Evolutionary conservation across 2,329 filamentous ascomycete genomes (phyloP), one percentile per base, ranked within the genome.

Genomic region (Sarocladium kiliense): DNA sequence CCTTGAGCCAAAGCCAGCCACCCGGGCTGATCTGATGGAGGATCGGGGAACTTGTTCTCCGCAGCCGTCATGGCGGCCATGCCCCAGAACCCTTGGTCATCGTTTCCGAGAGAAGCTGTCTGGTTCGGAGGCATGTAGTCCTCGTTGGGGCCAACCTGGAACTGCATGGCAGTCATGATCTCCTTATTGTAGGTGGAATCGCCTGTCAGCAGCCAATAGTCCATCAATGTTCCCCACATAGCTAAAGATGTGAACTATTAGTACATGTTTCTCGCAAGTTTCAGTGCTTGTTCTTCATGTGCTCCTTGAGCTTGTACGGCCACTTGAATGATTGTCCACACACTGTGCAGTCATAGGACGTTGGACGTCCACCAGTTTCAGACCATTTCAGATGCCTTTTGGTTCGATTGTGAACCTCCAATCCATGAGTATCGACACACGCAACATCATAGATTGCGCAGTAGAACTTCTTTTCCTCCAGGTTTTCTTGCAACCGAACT

Each of bases 71-170:
- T 86, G 72, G 56, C 82, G 74, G 56, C 86, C 77, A 87, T 79
- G 53, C 78, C 84, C 84, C 84, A 87, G 68, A 85, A 85, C 11
- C 75, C 80, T 68, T 87, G 84, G 62, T 87, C 84, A 59, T 87
- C 84, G 63, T 86, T 87, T 55, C 82, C 82, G 51, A 79, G 68
- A 1, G 74, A 75, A 5, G 71, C 68, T 1, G 78, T 79, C 55
- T 77, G 73, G 65, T 82, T 82, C 21, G 64, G 63, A 1, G 81
- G 82, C 76, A 81, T 80, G 65, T 78, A 85, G 62, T 83, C 76
- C 47, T 74, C 63, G 57, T 78, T 71, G 3, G 73, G 71, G 16
- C 81, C 81, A 30, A 74, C 71, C 64, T 85, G 82, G 58, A 74
- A 77, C 37, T 77, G 71, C 66, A 85, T 70, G 1, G 71, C 75